These are phyloP conservation scores for Buxus sempervirens DNA, from an alignment of 164 flowering plant species.

Conservation along the genomic window DNA sequence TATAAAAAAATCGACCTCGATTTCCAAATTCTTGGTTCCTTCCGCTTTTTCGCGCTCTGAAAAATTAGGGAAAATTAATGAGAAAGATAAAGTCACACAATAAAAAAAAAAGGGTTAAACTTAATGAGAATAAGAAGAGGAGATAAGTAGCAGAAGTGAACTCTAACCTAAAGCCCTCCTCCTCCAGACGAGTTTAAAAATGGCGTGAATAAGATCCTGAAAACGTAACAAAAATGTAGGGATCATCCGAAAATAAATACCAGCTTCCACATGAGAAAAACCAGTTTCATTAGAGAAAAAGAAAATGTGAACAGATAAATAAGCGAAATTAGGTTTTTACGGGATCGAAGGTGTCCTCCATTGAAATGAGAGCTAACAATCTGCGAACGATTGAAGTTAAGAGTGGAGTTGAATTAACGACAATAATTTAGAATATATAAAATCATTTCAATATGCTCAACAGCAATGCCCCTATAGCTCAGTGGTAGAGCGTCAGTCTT, in stretches of 20 bases:
- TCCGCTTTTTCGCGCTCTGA: conserved; percentile 55
- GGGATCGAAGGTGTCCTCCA: conserved; percentile 43
- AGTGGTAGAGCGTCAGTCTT: conserved; percentile 86
- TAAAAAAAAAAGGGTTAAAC: background rate
- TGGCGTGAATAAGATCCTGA: conserved; percentile 68
- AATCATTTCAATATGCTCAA: background rate
- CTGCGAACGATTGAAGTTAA: too few species aligned
- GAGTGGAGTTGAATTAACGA: too few species aligned
- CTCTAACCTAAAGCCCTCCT: conserved; percentile 47
- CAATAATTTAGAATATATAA: too few species aligned
- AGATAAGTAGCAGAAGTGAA: background rate
- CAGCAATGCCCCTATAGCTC: conserved; percentile 61
- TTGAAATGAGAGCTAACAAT: background rate
- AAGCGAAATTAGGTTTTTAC: conserved; percentile 17
- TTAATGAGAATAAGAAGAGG: background rate
- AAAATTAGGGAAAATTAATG: background rate
- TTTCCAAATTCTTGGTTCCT: conserved; percentile 29
- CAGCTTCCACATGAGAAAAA: background rate
- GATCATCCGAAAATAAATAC: too few species aligned
- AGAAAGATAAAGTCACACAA: background rate
- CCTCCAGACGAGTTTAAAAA: conserved; percentile 71
- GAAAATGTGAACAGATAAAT: background rate
- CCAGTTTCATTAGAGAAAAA: background rate
- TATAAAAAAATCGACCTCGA: conserved; percentile 31
- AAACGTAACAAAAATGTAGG: background rate